phyloP scores from a whole-genome alignment of 139 green algal genomes.

The Axilococcus clingmanii region DNA sequence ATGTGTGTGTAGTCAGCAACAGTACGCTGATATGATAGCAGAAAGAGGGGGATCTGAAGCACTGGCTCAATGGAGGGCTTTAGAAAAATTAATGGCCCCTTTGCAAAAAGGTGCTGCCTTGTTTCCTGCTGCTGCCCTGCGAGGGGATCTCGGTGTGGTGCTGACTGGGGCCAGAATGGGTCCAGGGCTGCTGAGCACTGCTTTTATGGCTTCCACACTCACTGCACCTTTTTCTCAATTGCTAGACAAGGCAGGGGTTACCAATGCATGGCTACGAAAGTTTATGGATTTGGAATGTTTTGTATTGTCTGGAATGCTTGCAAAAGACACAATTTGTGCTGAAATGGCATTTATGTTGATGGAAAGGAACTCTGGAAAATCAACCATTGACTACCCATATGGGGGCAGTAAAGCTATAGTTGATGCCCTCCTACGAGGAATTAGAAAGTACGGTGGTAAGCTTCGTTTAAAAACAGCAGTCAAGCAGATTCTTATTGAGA shows the following conservation, averaged over 20 bases:
- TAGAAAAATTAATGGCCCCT: conserved; percentile 75
- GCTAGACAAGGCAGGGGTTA: conserved; percentile 40
- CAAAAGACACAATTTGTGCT: conserved; percentile 84
- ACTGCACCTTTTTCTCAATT: conserved; percentile 71
- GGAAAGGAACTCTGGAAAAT: conserved; percentile 50
- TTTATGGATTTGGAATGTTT: conserved; percentile 94
- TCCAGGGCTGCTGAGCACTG: conserved; percentile 46
- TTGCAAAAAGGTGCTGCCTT: conserved; percentile 64
- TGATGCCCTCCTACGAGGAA: conserved; percentile 67
- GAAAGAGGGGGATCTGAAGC: conserved; percentile 35
- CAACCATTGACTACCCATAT: conserved; percentile 76
- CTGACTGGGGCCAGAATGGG: conserved; percentile 69
- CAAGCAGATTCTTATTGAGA: conserved; percentile 64
- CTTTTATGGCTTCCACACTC: conserved; percentile 50
- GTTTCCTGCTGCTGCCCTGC: conserved; percentile 75
- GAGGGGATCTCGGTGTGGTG: conserved; percentile 51
- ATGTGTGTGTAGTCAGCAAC: conserved; percentile 30
- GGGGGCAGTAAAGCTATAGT: conserved; percentile 79
- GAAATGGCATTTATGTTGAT: conserved; percentile 87
- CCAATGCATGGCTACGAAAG: conserved; percentile 76
- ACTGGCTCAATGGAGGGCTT: conserved; percentile 40
- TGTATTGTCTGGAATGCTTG: conserved; percentile 78
- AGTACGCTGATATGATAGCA: conserved; percentile 49
- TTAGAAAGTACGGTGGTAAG: conserved; percentile 78
- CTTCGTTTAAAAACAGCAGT: conserved; percentile 73